Conservation (phyloP, 495 filamentous ascomycete species). For the Hypoxylon fragiforme region DNA sequence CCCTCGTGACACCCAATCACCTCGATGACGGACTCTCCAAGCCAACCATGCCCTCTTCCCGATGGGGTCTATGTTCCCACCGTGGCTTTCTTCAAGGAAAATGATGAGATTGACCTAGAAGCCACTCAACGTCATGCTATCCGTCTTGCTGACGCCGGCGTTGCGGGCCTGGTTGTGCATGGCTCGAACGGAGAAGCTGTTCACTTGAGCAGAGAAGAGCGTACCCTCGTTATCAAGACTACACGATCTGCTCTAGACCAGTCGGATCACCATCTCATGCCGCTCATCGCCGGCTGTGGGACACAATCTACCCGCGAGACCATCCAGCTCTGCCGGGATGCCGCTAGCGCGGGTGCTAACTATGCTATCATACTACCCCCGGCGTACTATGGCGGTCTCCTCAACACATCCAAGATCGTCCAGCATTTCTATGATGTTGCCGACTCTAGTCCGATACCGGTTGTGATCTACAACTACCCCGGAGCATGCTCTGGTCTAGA, state of each 20-base stretch:
- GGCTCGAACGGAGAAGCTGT: slow-evolving; percentile 91
- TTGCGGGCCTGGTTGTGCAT: slow-evolving; percentile 75
- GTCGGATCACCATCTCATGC: slow-evolving; percentile 66
- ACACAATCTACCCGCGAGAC: slow-evolving; percentile 86
- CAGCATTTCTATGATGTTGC: slow-evolving; percentile 75
- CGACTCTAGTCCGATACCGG: slow-evolving; percentile 65
- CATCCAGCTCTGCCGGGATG: slow-evolving; percentile 76
- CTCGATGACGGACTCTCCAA: slow-evolving; percentile 32
- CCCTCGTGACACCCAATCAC: no score
- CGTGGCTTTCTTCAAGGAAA: slow-evolving; percentile 65
- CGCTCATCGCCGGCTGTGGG: slow-evolving; percentile 83
- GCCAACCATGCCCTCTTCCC: slow-evolving; percentile 31
- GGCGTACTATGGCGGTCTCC: slow-evolving; percentile 76
- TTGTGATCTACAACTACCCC: slow-evolving; percentile 86
- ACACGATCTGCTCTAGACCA: slow-evolving; percentile 74
- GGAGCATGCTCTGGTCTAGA: slow-evolving; percentile 81
- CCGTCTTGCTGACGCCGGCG: slow-evolving; percentile 69
- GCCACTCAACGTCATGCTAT: slow-evolving; percentile 71
- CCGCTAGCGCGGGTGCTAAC: slow-evolving; percentile 74
- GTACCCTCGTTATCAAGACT: slow-evolving; percentile 67
- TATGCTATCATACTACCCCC: slow-evolving; percentile 86
- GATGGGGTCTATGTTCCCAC: slow-evolving; percentile 71
- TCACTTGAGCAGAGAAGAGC: slow-evolving; percentile 72
- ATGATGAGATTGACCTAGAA: slow-evolving; percentile 65
- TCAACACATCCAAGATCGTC: slow-evolving; percentile 68